phyloP scores from a whole-genome alignment of 371 early-diverging fungal species.

The Actinomortierella wolfii region DNA sequence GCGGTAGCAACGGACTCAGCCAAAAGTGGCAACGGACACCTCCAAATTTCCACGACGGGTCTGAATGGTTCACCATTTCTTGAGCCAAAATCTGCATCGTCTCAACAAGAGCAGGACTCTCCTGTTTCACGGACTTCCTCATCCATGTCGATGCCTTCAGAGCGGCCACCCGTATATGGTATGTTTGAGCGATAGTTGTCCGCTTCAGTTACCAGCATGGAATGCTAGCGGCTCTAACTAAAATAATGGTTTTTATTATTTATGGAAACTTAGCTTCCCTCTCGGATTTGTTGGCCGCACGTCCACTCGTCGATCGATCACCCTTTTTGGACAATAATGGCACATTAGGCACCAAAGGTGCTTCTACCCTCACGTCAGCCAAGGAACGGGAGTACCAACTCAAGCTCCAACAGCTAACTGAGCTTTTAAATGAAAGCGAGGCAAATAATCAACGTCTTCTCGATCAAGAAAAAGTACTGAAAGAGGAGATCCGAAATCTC shows the following conservation, averaged over 20 bases:
- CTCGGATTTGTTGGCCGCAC: slow-evolving; percentile 43
- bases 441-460: slow-evolving; percentile 53
- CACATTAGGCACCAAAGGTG: not conserved
- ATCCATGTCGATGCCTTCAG: slow-evolving; percentile 27
- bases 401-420: slow-evolving; percentile 57
- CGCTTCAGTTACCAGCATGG: no score
- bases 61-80: no score
- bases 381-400: slow-evolving; percentile 48
- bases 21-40: slow-evolving; percentile 6
- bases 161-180: slow-evolving; percentile 35
- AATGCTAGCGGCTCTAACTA: no score
- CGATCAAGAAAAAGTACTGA: slow-evolving; percentile 64
- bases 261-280: slow-evolving; percentile 27
- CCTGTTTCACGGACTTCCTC: slow-evolving; percentile 40
- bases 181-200: slow-evolving; percentile 2
- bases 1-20: not conserved
- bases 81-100: slow-evolving; percentile 20
- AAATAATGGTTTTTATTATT: no score
- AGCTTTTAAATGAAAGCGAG: slow-evolving; percentile 65
- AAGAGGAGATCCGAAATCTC: slow-evolving; percentile 57
- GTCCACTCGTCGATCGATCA: slow-evolving; percentile 30
- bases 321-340: slow-evolving; percentile 23
- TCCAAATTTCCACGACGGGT: slow-evolving; percentile 23
- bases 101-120: slow-evolving; percentile 26
- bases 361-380: slow-evolving; percentile 9